phyloP scores from a whole-genome alignment of 805 yeast genomes.

The Kodamaea kakaduensis region DNA sequence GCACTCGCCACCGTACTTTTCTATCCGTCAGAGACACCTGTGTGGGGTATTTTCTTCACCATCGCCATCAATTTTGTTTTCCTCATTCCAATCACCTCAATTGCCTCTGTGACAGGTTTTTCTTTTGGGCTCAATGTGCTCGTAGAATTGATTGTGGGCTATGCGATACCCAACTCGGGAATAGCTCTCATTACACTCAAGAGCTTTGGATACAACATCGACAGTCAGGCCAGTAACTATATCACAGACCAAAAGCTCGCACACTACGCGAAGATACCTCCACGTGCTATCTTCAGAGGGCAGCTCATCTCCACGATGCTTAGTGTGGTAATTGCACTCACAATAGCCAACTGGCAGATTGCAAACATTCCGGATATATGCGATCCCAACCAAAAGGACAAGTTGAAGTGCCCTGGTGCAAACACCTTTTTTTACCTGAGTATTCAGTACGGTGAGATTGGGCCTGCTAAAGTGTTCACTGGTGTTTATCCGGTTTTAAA shows the following conservation, averaged over 20 bases:
- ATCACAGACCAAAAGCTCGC: constrained; percentile 28
- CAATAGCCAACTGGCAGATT: constrained; percentile 39
- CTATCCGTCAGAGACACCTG: constrained; percentile 54
- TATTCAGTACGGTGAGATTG: constrained; percentile 53
- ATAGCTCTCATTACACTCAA: constrained; percentile 52
- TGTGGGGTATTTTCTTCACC: constrained; percentile 60
- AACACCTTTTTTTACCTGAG: constrained; percentile 51
- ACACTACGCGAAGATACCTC: constrained; percentile 25
- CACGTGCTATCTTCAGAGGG: constrained; percentile 29
- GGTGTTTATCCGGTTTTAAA: constrained; percentile 51
- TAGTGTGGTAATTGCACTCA: constrained; percentile 30
- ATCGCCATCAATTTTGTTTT: constrained; percentile 51
- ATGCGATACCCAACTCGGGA: constrained; percentile 57
- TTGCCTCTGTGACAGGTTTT: constrained; percentile 60
- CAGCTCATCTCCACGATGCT: constrained; percentile 36
- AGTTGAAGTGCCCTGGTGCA: constrained; percentile 40
- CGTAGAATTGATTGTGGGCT: constrained; percentile 63
- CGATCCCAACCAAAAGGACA: constrained; percentile 32
- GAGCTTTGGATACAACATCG: constrained; percentile 51
- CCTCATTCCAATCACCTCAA: constrained; percentile 57
- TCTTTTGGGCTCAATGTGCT: constrained; percentile 57
- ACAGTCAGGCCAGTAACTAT: constrained; percentile 60
- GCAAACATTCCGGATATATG: constrained; percentile 34
- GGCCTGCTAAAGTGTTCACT: constrained; percentile 57
- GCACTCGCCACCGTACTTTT: constrained; percentile 42